phyloP scores from a whole-genome alignment of 176 grass and related monocot genomes.

The Oryza meridionalis region DNA sequence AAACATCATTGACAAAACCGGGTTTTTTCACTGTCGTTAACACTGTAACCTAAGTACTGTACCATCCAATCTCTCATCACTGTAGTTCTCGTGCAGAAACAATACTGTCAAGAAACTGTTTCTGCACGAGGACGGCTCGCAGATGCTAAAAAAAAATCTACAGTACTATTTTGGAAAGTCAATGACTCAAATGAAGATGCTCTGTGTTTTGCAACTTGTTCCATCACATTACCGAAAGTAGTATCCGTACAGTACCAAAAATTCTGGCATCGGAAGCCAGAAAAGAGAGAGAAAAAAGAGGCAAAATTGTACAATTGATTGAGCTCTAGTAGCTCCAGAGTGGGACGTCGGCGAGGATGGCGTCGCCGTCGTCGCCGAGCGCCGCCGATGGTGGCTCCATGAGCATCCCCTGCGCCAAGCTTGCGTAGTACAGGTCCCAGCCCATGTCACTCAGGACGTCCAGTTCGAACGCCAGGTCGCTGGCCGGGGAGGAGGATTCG shows the following conservation, averaged over 20 bases:
- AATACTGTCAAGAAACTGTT: not conserved
- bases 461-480: conserved; percentile 27
- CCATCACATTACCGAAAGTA: conserved; percentile 27
- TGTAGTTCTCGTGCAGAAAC: too few species aligned
- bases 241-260: not conserved
- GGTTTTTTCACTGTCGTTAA: too few species aligned
- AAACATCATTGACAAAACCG: too few species aligned
- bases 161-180: not conserved
- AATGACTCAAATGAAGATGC: not conserved
- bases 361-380: conserved; percentile 32
- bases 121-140: not conserved
- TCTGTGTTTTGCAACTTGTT: conserved; percentile 11
- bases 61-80: not conserved
- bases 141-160: not conserved
- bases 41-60: too few species aligned
- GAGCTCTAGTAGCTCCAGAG: conserved; percentile 51
- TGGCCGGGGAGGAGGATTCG: not conserved
- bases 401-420: conserved; percentile 68
- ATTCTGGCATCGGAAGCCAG: conserved; percentile 1
- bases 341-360: conserved; percentile 5
- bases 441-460: conserved; percentile 51
- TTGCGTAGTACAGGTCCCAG: conserved; percentile 72
- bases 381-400: conserved; percentile 35
- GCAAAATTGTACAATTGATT: not conserved
- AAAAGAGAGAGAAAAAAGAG: not conserved